Conservation (phyloP, 345 rosid genomes). For the Rhodomyrtus tomentosa region DNA sequence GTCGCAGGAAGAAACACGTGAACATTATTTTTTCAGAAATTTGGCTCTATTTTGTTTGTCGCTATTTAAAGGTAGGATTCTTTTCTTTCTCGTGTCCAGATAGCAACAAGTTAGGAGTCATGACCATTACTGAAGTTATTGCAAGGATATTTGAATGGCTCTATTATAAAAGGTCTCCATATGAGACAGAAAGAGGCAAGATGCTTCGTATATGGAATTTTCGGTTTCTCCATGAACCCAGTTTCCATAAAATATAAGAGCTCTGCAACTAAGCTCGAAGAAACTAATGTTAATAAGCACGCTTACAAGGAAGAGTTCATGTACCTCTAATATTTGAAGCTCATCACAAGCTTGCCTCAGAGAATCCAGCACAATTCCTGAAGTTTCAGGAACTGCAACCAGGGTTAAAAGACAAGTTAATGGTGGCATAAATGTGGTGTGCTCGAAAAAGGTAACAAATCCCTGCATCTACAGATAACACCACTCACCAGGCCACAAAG, state of each 20-base stretch:
- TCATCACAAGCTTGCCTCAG: slow-evolving; percentile 78
- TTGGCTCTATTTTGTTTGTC: background rate
- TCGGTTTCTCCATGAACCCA: background rate
- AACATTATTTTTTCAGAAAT: background rate
- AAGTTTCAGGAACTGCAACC: slow-evolving; percentile 41
- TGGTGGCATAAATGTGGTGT: background rate
- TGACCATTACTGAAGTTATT: background rate
- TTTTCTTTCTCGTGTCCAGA: background rate
- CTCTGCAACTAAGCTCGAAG: background rate
- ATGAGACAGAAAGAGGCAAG: background rate
- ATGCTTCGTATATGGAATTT: background rate
- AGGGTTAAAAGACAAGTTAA: background rate
- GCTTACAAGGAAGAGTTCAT: background rate
- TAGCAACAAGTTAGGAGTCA: background rate
- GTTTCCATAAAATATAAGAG: background rate
- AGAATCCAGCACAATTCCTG: slow-evolving; percentile 62
- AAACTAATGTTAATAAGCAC: background rate
- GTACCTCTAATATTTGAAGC: slow-evolving; percentile 73
- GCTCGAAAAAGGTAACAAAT: background rate
- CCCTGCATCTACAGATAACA: background rate
- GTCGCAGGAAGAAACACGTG: background rate
- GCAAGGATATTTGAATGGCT: background rate
- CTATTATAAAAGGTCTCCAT: background rate
- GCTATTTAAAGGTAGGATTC: background rate
- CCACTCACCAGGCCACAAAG: background rate